Evolutionary conservation across 2,329 filamentous ascomycete species (phyloP), one percentile per base, ranked within the genome.

Genomic region (Xylariaceae sp.): DNA sequence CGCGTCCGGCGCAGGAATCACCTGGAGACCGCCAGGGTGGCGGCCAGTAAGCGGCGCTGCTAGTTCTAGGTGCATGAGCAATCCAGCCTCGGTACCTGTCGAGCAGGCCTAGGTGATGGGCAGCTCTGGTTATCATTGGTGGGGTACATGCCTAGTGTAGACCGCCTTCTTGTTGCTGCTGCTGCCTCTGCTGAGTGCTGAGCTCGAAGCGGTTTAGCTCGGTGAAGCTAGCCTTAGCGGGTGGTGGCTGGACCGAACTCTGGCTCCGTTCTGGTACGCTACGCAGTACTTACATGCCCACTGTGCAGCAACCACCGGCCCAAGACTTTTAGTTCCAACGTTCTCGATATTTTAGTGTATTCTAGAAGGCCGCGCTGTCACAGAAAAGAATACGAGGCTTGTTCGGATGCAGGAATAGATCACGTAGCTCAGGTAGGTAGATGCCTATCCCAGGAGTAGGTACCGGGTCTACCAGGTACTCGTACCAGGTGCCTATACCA

Each of bases 61-160:
- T 45, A 45, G 13, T n/a, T 45, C 42, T 45, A 45, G 42, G 42
- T 45, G 42, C 13, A 15, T 15, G 4, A 45, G 42, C 42, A 45
- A 44, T 39, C 23, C 42, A 34, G 50, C 48, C 56, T 55, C 61
- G 61, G 61, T 52, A 56, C 50, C 47, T 49, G 47, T n/a, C 47
- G 47, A 10, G 47, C 6, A 49, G 47, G 47, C 9, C 47, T 18
- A 11, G 47, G 7, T 18, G 47, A 7, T 23, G 7, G 13, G 13
- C 11, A 17, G 44, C 23, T 30, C 23, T 47, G 44, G 44, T 17
- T 18, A 4, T 49, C 15, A 49, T 49, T n/a, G 17, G 47, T 23
- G 47, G 47, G 47, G 42, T 45, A 11, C 47, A 10, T 49, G 11
- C 8, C 37, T 42, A 10, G 9, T 42, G 37, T 23, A 18, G 47